phyloP scores from a whole-genome alignment of 2,329 filamentous ascomycete genomes.

The Endoconidiophora laricicola region DNA sequence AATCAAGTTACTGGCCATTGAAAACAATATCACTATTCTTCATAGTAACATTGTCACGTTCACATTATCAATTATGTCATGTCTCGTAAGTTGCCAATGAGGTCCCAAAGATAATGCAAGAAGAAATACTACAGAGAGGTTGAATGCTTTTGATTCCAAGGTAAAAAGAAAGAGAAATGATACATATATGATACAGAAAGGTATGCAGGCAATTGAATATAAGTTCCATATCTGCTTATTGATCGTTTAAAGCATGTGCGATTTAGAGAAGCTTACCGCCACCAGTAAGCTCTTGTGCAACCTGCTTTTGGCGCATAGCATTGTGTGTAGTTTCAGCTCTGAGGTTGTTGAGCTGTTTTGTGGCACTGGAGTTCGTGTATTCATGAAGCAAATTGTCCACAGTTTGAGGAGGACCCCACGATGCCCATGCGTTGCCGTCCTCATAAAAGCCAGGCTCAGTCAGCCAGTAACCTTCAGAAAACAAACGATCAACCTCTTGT shows the following conservation, averaged over 20 bases:
- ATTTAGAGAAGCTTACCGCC: slow-evolving; percentile 31
- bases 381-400: slow-evolving; percentile 29
- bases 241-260: slow-evolving; percentile 9
- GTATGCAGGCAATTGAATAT: too few relatives aligned
- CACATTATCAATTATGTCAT: too few relatives aligned
- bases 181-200: too few relatives aligned
- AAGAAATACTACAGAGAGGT: too few relatives aligned
- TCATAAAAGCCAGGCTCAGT: slow-evolving; percentile 17
- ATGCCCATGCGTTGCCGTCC: slow-evolving; percentile 37
- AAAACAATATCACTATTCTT: too few relatives aligned
- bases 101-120: too few relatives aligned
- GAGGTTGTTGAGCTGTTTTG: not conserved
- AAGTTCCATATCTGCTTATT: too few relatives aligned
- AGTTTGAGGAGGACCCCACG: slow-evolving; percentile 28
- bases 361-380: slow-evolving; percentile 6
- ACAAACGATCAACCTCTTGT: slow-evolving; percentile 56
- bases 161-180: too few relatives aligned
- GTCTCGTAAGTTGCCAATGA: too few relatives aligned
- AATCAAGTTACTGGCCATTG: too few relatives aligned
- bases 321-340: slow-evolving; percentile 18
- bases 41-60: too few relatives aligned
- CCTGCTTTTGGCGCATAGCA: slow-evolving; percentile 34
- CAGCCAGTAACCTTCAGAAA: slow-evolving; percentile 44
- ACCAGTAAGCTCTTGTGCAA: slow-evolving; percentile 43
- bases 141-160: too few relatives aligned